Conservation (phyloP, 345 rosid species). For the Salix arbutifolia region DNA sequence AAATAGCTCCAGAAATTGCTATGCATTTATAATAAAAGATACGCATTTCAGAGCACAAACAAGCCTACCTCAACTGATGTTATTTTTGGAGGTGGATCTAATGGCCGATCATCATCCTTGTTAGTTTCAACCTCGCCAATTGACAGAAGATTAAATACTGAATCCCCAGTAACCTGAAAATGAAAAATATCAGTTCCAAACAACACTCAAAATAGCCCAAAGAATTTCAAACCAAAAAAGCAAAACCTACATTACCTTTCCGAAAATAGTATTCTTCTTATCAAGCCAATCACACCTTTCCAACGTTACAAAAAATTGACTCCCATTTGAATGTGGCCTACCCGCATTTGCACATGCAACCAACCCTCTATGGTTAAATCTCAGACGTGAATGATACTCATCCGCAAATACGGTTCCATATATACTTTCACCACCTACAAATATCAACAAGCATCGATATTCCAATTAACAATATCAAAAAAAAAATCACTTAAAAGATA, state of each 20-base stretch:
- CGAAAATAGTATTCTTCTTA: conserved; percentile 70
- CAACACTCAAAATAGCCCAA: not conserved
- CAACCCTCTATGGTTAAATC: conserved; percentile 86
- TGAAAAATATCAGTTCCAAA: conserved; percentile 17
- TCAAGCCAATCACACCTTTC: conserved; percentile 96
- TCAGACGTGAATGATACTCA: conserved; percentile 80
- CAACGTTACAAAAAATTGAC: conserved; percentile 87
- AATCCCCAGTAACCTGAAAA: conserved; percentile 78
- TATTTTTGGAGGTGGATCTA: conserved; percentile 74
- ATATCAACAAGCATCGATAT: not conserved
- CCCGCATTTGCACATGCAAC: conserved; percentile 94
- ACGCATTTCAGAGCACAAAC: not conserved
- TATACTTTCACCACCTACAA: conserved; percentile 78
- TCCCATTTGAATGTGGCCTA: conserved; percentile 76
- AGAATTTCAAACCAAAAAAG: not conserved
- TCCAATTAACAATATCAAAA: not conserved
- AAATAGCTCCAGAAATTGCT: not conserved
- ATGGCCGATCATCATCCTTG: conserved; percentile 69
- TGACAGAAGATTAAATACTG: conserved; percentile 69
- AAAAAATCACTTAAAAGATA: not conserved
- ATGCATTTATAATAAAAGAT: not conserved
- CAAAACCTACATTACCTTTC: conserved; percentile 54
- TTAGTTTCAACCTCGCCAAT: conserved; percentile 77
- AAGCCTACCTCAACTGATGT: conserved; percentile 69
- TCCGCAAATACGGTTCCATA: conserved; percentile 68